Percentiles rank a stretch among this genome's conserved stretches.
phyloP scores from a whole-genome alignment of 768 basidiomycete genomes.

The Podaxis mareebaensis region DNA sequence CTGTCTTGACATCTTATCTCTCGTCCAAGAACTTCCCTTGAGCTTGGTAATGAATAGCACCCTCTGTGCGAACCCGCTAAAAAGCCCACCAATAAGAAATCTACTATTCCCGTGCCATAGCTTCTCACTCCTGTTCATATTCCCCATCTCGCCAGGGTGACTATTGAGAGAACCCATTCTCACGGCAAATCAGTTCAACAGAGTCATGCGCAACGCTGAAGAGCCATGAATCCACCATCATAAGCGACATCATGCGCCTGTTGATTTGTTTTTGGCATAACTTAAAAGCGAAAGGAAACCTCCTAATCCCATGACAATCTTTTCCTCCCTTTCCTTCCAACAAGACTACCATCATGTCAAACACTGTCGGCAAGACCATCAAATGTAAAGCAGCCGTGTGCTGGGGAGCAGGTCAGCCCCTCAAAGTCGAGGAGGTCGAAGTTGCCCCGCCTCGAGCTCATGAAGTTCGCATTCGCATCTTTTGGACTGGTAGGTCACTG shows the following conservation, averaged over 20 bases:
- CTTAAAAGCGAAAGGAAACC: conserved; percentile 12
- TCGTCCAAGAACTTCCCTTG: not conserved
- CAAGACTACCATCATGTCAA: conserved; percentile 53
- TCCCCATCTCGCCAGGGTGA: not conserved
- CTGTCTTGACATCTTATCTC: conserved; percentile 6
- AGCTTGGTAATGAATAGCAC: not conserved
- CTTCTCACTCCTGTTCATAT: conserved; percentile 1
- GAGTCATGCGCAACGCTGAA: conserved; percentile 7
- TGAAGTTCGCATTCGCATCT: conserved; percentile 93
- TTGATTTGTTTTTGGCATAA: not conserved
- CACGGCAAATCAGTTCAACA: conserved; percentile 13
- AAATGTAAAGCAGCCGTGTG: conserved; percentile 92
- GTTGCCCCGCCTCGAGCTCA: conserved; percentile 88
- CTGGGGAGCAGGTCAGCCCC: conserved; percentile 88
- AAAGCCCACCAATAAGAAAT: not conserved
- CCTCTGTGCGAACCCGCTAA: not conserved
- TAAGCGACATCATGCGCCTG: not conserved
- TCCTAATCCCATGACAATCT: conserved; percentile 15
- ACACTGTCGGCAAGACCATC: conserved; percentile 76
- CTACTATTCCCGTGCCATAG: not conserved
- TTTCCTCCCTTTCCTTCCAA: conserved; percentile 23
- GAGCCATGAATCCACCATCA: conserved; percentile 10
- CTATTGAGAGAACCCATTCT: not conserved
- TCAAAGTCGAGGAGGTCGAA: conserved; percentile 89
- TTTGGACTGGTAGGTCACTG: conserved; percentile 73